phyloP scores from a whole-genome alignment of 495 filamentous ascomycete genomes.

The Lasiosphaeria hispida region DNA sequence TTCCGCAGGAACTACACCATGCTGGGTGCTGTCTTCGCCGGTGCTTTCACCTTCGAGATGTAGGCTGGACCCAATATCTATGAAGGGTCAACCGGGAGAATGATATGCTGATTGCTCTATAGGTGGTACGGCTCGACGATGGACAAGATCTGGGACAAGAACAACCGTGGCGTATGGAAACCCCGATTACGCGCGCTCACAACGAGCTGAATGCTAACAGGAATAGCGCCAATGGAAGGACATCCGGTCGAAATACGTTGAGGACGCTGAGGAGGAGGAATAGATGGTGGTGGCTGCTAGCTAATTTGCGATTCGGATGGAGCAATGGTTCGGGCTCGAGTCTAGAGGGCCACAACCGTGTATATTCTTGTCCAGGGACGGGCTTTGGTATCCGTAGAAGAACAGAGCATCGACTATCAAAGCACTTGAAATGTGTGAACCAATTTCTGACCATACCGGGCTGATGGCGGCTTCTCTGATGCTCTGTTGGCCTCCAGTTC shows the following conservation, averaged over 20 bases:
- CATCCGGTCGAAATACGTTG: constrained; percentile 82
- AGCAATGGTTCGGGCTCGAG: background rate
- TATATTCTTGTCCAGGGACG: constrained; percentile 23
- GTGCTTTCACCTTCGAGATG: constrained; percentile 93
- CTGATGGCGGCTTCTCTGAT: too few relatives aligned
- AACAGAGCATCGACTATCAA: constrained; percentile 21
- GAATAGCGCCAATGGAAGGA: constrained; percentile 98
- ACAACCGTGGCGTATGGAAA: constrained; percentile 82
- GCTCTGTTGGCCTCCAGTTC: too few relatives aligned
- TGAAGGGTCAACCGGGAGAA: background rate
- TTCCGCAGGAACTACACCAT: constrained; percentile 84
- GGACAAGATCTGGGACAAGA: constrained; percentile 81
- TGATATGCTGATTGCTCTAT: constrained; percentile 23
- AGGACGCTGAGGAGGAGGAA: constrained; percentile 44
- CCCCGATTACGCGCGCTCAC: background rate
- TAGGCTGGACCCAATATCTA: constrained; percentile 45
- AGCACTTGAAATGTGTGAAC: too few relatives aligned
- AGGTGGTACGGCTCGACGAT: constrained; percentile 76
- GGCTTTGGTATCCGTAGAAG: constrained; percentile 19
- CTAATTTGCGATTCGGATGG: background rate
- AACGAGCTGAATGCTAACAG: constrained; percentile 27
- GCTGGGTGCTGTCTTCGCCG: constrained; percentile 78
- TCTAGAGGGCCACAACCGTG: constrained; percentile 11
- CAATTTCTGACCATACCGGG: too few relatives aligned
- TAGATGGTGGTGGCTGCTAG: background rate